Evolutionary conservation across 1,284 basidiomycete species (phyloP).

Genomic region (Puccinia polysora): DNA sequence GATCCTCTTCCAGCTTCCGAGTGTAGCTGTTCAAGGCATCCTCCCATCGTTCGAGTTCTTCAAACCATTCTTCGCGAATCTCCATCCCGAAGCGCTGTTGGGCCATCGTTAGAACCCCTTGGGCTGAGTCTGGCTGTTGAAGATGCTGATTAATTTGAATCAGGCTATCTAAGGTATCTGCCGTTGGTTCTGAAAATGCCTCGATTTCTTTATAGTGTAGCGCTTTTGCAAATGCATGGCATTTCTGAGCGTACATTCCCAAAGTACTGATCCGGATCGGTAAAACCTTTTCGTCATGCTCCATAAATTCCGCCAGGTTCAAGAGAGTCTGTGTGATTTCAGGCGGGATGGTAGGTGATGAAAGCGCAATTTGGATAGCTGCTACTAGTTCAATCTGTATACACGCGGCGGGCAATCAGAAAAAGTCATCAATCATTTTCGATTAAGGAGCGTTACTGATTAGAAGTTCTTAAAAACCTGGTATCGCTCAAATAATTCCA

Average conservation of each 20-base stretch:
- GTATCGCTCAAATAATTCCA: slow-evolving; percentile 90
- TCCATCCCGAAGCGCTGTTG: slow-evolving; percentile 42
- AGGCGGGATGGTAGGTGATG: slow-evolving; percentile 70
- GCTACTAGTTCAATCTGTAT: slow-evolving; percentile 82
- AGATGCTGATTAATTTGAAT: slow-evolving; percentile 97
- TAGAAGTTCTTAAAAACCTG: slow-evolving; percentile 67
- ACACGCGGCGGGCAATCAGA: background rate
- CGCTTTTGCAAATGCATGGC: slow-evolving; percentile 94
- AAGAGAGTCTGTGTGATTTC: slow-evolving; percentile 91
- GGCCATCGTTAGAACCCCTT: slow-evolving; percentile 85
- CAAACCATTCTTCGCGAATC: slow-evolving; percentile 68
- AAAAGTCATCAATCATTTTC: background rate
- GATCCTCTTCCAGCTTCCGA: slow-evolving; percentile 40
- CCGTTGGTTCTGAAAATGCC: slow-evolving; percentile 84
- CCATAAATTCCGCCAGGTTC: slow-evolving; percentile 99
- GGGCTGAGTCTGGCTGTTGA: slow-evolving; percentile 93
- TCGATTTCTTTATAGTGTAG: slow-evolving; percentile 98
- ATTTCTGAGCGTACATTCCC: slow-evolving; percentile 84
- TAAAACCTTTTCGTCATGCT: slow-evolving; percentile 94
- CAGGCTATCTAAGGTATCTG: slow-evolving; percentile 81
- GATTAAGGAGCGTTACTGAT: background rate
- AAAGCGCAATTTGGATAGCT: slow-evolving; percentile 83
- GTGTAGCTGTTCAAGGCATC: slow-evolving; percentile 61
- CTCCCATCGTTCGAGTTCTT: slow-evolving; percentile 92
- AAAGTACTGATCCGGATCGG: slow-evolving; percentile 90